These are phyloP conservation scores for Penicillium sp. DNA, from an alignment of 2,329 filamentous ascomycete genomes.

Conservation along the genomic window DNA sequence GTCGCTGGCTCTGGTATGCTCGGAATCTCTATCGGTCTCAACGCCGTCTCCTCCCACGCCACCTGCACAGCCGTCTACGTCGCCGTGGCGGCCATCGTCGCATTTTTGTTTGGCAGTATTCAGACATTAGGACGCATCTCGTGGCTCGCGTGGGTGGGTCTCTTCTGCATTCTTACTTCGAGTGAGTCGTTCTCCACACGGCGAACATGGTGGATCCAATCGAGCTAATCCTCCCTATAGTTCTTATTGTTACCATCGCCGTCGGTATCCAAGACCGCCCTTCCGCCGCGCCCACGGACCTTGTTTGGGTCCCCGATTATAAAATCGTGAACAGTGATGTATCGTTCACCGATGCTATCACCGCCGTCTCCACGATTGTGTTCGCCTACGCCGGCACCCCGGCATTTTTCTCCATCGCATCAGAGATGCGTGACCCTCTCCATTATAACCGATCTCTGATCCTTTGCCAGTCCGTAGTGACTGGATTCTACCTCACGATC, in stretches of 20 bases:
- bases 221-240: background rate
- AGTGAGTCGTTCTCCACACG: constrained; percentile 6
- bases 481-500: constrained; percentile 35
- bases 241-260: constrained; percentile 17
- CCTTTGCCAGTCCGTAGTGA: constrained; percentile 34
- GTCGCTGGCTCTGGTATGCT: constrained; percentile 20
- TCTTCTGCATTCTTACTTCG: constrained; percentile 16
- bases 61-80: constrained; percentile 18
- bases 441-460: constrained; percentile 33
- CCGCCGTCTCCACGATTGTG: constrained; percentile 28
- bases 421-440: constrained; percentile 38
- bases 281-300: constrained; percentile 9
- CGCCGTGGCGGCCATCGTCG: constrained; percentile 11
- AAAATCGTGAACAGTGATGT: constrained; percentile 19
- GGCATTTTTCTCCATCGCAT: constrained; percentile 36
- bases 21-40: constrained; percentile 17
- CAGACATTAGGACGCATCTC: constrained; percentile 17
- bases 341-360: constrained; percentile 28
- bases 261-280: constrained; percentile 18
- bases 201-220: background rate
- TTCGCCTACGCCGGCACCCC: constrained; percentile 30
- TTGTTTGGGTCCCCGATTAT: constrained; percentile 17
- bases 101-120: constrained; percentile 13
- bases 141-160: constrained; percentile 19
- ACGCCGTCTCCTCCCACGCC: constrained; percentile 16